Base-by-base conservation (phyloP, 257 asterid species). In the Scutellaria galericulata region DNA sequence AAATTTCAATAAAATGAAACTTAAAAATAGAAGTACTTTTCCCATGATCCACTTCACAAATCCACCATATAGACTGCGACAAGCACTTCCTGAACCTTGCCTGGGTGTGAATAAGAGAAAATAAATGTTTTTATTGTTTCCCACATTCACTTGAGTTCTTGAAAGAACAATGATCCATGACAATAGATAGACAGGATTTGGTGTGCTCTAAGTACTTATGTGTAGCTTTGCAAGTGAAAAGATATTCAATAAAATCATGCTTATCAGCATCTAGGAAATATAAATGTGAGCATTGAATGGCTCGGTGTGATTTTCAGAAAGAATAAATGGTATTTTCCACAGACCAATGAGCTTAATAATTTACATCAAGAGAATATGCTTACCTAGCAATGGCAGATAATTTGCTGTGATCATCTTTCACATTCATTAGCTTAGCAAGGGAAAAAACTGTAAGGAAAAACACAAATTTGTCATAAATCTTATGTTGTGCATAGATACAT, bases 31-130 rank as follows among this genome's bases (percentile, higher is more conserved):
- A n/a, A n/a, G 10, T 87, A 92, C 99, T 75, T 88, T 86, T 78
- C 99, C 99, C 99, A 95, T 95, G 78, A 83, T 82, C 99, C 99
- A 95, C 90, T 95, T 92, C 71, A 92, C 99, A 86, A 95, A 95
- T 79, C 99, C 99, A 75, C 98, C 99, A 77, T 68, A 95, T 59
- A 95, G 83, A 72, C 99, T 92, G 77, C 98, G 98, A 71, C 99
- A 95, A 78, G 98, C 98, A 84, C 99, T 95, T 83, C 99, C 99
- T 9, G 99, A 92, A 62, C 83, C 83, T 74, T 79, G 83, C 77
- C 83, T 79, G 37, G 74, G 60, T 61, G 71, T 61, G 53, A 58
- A 67, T 37, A 76, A 76, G 22, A 63, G 27, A 15, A 68, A 22
- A 13, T 64, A 47, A 74, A 20, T 55, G 73, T 73, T 47, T 58